These are phyloP conservation scores for Tricholoma terreum DNA, from an alignment of 768 basidiomycete genomes.

Conservation along the genomic window DNA sequence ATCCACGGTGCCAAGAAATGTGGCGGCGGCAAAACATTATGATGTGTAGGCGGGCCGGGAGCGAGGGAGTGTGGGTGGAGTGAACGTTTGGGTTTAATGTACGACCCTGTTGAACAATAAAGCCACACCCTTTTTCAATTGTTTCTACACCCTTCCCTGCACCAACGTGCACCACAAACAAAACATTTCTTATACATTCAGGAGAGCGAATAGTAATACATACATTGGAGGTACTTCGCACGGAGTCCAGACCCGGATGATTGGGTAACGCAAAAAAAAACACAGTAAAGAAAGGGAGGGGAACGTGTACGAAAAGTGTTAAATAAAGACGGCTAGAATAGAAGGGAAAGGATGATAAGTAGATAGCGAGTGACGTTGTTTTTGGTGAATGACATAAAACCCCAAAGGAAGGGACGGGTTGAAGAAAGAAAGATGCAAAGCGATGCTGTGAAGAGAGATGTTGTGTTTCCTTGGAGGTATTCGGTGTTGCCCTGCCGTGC, in stretches of 20 bases:
- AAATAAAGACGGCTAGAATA: background rate
- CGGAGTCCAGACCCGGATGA: slow-evolving; percentile 9
- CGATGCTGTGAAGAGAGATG: slow-evolving; percentile 6
- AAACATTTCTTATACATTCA: background rate
- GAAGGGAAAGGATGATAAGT: background rate
- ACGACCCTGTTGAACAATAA: too few species aligned
- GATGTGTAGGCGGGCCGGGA: background rate
- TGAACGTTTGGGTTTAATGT: too few species aligned
- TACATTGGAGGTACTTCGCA: slow-evolving; percentile 17
- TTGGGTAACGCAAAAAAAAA: slow-evolving; percentile 4
- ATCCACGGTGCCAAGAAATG: background rate
- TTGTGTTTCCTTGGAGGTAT: slow-evolving; percentile 7
- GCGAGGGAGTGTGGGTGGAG: background rate
- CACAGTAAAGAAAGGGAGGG: slow-evolving; percentile 3
- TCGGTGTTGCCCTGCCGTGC: background rate
- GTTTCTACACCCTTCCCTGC: background rate
- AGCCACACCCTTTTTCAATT: background rate
- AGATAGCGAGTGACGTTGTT: background rate
- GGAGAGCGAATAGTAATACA: slow-evolving; percentile 23
- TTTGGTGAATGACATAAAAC: slow-evolving; percentile 3
- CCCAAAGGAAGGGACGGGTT: slow-evolving; percentile 4
- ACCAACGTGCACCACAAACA: background rate
- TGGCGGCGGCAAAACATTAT: background rate
- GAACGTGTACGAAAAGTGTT: background rate
- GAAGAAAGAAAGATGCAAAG: slow-evolving; percentile 11